A percentile compares a stretch with the other conserved stretches of the same genome.
These are phyloP conservation scores for Xylariaceae sp. DNA, from an alignment of 2,329 filamentous ascomycete genomes.

Conservation along the genomic window DNA sequence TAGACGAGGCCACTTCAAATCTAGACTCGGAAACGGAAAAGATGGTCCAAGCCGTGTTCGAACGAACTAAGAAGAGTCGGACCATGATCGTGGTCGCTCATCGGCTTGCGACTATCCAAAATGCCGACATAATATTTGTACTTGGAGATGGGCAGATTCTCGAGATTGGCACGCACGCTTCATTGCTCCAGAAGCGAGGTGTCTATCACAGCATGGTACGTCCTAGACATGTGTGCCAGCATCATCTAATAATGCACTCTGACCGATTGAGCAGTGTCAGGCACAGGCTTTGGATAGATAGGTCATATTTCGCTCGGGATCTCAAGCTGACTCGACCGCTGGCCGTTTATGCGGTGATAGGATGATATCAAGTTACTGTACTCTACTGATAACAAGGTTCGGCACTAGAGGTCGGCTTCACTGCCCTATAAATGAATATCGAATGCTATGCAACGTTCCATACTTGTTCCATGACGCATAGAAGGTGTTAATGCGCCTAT, in stretches of 20 bases:
- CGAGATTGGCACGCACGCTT: slow-evolving; percentile 57
- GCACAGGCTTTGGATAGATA: slow-evolving; percentile 40
- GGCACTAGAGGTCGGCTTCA: not conserved
- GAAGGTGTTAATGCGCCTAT: not conserved
- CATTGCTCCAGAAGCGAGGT: slow-evolving; percentile 57
- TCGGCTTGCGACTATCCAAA: slow-evolving; percentile 75
- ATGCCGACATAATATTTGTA: slow-evolving; percentile 79
- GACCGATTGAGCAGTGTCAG: slow-evolving; percentile 37
- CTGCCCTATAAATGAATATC: not conserved
- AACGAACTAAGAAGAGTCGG: slow-evolving; percentile 63
- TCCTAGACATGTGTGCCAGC: slow-evolving; percentile 21
- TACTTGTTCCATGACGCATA: not conserved
- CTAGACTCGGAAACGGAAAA: slow-evolving; percentile 64
- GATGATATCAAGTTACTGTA: not conserved
- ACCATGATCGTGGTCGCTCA: slow-evolving; percentile 81
- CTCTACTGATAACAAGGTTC: slow-evolving; percentile 1
- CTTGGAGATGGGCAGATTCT: slow-evolving; percentile 68
- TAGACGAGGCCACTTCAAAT: slow-evolving; percentile 76
- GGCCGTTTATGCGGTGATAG: not conserved
- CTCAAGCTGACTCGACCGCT: not conserved
- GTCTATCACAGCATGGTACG: slow-evolving; percentile 64
- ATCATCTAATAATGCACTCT: slow-evolving; percentile 3
- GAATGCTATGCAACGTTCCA: slow-evolving; percentile 5
- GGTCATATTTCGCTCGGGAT: not conserved
- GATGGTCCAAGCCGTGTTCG: slow-evolving; percentile 69